Evolutionary conservation across 179 eudicot genomes (phyloP).

Genomic region (Monotropa hypopitys): DNA sequence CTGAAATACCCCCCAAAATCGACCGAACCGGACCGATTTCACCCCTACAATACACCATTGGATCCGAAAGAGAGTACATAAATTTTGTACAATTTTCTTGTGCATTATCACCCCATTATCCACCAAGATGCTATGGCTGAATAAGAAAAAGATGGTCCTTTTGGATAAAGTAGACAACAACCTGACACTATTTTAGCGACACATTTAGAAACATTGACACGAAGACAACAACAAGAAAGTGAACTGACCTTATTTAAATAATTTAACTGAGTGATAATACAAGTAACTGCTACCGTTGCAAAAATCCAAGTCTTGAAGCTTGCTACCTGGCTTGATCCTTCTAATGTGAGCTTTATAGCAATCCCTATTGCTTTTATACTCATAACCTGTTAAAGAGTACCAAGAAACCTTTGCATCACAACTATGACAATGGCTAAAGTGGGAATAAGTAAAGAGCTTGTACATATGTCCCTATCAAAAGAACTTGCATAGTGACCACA

Average conservation of each 20-base stretch:
- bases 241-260: constrained; percentile 73
- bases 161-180: neutral
- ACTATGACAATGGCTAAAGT: neutral
- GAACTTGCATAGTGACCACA: neutral
- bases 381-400: constrained; percentile 58
- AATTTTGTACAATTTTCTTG: neutral
- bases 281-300: constrained; percentile 68
- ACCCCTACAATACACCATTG: too few relatives aligned
- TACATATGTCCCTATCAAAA: neutral
- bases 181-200: neutral
- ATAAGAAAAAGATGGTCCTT: neutral
- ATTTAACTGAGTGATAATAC: constrained; percentile 68
- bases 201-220: neutral
- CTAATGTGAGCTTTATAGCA: constrained; percentile 77
- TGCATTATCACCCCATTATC: neutral
- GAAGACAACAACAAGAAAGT: neutral
- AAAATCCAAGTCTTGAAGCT: constrained; percentile 69
- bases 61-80: too few relatives aligned
- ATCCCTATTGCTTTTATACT: constrained; percentile 86
- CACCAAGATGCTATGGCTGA: neutral
- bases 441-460: neutral
- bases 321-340: constrained; percentile 66
- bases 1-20: too few relatives aligned
- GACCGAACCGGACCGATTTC: too few relatives aligned
- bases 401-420: constrained; percentile 5